A percentile compares a stretch with the other conserved stretches of the same genome.
phyloP scores from a whole-genome alignment of 2,329 filamentous ascomycete genomes.

The Lasiodiplodia hormozganensis region DNA sequence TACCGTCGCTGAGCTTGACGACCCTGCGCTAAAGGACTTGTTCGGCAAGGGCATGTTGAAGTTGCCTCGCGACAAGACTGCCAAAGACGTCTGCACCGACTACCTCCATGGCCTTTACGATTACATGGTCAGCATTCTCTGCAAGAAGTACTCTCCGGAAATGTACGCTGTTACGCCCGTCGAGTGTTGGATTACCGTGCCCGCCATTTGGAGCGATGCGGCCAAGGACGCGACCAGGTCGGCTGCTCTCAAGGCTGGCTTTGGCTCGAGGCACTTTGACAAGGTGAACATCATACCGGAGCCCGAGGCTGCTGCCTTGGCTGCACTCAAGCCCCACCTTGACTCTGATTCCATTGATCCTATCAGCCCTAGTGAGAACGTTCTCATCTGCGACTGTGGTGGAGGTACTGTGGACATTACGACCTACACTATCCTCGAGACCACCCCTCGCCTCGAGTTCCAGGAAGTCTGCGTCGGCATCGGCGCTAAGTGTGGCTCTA shows the following conservation, averaged over 20 bases:
- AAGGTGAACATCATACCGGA: slow-evolving; percentile 36
- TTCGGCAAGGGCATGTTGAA: slow-evolving; percentile 29
- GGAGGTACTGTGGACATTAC: slow-evolving; percentile 40
- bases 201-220: slow-evolving; percentile 37
- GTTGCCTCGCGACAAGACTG: slow-evolving; percentile 27
- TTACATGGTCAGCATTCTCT: neutral
- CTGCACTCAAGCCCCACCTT: slow-evolving; percentile 29
- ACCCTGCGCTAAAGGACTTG: slow-evolving; percentile 28
- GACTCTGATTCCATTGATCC: neutral
- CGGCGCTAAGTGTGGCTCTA: slow-evolving; percentile 33
- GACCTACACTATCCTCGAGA: slow-evolving; percentile 18
- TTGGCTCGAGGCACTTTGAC: slow-evolving; percentile 33
- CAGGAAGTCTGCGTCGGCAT: slow-evolving; percentile 2
- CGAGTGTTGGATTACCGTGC: slow-evolving; percentile 38
- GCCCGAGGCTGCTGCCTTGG: slow-evolving; percentile 35
- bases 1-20: slow-evolving; percentile 28
- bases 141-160: slow-evolving; percentile 5
- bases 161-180: slow-evolving; percentile 30
- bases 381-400: slow-evolving; percentile 40
- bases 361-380: slow-evolving; percentile 25
- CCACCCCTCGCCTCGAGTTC: slow-evolving; percentile 1
- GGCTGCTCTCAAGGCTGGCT: slow-evolving; percentile 34
- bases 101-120: slow-evolving; percentile 26
- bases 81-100: slow-evolving; percentile 29
- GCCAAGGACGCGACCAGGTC: slow-evolving; percentile 34